These are phyloP conservation scores for Aspergillus sp. DNA, from an alignment of 2,329 filamentous ascomycete species.

Conservation along the genomic window DNA sequence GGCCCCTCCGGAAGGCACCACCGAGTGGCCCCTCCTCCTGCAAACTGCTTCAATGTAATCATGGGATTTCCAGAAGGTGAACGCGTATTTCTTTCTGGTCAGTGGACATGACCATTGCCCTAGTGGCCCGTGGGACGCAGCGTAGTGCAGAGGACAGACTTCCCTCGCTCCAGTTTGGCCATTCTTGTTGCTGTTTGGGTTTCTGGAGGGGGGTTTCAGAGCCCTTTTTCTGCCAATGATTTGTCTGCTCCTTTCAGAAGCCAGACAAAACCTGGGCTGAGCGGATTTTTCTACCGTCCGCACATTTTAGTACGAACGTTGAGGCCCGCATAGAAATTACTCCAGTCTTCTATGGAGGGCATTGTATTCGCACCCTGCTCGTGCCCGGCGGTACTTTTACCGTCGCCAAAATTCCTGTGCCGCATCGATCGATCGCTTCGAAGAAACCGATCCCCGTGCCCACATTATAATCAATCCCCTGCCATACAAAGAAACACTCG, in stretches of 20 bases:
- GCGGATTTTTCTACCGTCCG: conserved; percentile 23
- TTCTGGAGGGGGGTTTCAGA: conserved; percentile 9
- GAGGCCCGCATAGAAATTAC: conserved; percentile 28
- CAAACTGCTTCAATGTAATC: conserved; percentile 16
- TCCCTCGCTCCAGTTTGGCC: neutral
- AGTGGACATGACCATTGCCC: neutral
- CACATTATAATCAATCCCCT: conserved; percentile 14
- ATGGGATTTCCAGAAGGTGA: conserved; percentile 3
- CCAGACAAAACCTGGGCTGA: conserved; percentile 16
- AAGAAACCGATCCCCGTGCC: conserved; percentile 19
- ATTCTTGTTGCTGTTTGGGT: neutral
- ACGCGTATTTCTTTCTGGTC: conserved; percentile 11
- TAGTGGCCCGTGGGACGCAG: neutral
- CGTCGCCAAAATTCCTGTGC: conserved; percentile 15
- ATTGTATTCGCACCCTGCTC: conserved; percentile 24
- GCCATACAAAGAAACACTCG: conserved; percentile 8
- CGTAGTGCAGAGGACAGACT: neutral
- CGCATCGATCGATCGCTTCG: conserved; percentile 24
- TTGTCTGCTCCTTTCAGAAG: conserved; percentile 13
- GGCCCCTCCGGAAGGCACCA: conserved; percentile 17
- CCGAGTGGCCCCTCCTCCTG: conserved; percentile 21
- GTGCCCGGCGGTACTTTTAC: conserved; percentile 20
- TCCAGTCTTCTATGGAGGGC: conserved; percentile 21
- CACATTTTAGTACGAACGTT: conserved; percentile 29
- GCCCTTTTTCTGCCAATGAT: conserved; percentile 10